Evolutionary conservation across 1,284 basidiomycete species (phyloP), one percentile per base, ranked within the genome.

Genomic region (Ceratobasidium theobromae): DNA sequence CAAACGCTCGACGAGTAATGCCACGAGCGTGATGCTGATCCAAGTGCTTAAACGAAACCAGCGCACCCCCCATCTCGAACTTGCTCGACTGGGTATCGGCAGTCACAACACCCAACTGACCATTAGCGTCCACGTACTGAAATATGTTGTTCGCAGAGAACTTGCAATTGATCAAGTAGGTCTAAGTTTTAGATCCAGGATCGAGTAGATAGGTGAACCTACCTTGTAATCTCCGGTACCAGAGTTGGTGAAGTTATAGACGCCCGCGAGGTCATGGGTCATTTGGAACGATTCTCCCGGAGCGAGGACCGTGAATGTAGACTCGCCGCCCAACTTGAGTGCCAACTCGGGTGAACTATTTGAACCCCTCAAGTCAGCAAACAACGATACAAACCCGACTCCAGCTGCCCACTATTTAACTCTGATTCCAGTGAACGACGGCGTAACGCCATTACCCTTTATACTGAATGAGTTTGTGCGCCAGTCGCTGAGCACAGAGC

Each of bases 381-480:
- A n/a, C n/a, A n/a, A n/a, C n/a, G n/a, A n/a, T n/a, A 23, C 18
- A n/a, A 38, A 33, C 49, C 8, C 48, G 28, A 23, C 27, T 43
- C 16, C 38, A 27, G 18, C 16, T 5, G 30, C 58, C 41, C 21
- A 64, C 60, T 64, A 65, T 30, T 65, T 65, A 33, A 53, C 32
- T 28, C 40, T 53, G 32, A 65, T 65, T 3, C 62, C 62, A 38
- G 62, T 65, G 28, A 65, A 65, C 8, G n/a, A 21, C 2, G 62
- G 62, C 14, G 49, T n/a, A 21, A 49, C 62, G 33, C 28, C 28
- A 5, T 25, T 30, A n/a, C 40, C 12, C 21, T 45, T 74, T 72
- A 82, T 79, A 66, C 60, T 48, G 73, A 82, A 83, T 45, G 78
- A 77, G 68, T 82, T 71, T 28, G 80, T 77, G 33, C 79, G 76